Evolutionary conservation across 441 rosid species (phyloP).

Genomic region (Erysimum pusillum): DNA sequence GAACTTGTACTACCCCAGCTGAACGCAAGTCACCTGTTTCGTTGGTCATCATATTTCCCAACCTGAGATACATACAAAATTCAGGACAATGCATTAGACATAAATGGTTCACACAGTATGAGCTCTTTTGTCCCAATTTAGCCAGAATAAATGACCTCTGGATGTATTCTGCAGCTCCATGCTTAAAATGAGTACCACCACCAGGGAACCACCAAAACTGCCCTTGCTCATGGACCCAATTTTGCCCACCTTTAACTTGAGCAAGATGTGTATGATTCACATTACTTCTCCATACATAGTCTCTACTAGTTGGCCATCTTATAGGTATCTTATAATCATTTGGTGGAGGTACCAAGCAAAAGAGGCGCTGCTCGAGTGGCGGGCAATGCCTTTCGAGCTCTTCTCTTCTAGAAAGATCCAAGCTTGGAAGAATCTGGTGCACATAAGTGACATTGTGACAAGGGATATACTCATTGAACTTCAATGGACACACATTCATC

Average conservation of each 20-base stretch:
- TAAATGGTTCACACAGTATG: neutral
- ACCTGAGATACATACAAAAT: conserved; percentile 55
- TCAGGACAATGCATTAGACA: neutral
- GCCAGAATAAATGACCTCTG: conserved; percentile 59
- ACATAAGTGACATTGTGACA: conserved; percentile 56
- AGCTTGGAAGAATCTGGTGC: conserved; percentile 59
- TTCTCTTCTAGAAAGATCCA: conserved; percentile 75
- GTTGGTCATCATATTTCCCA: conserved; percentile 82
- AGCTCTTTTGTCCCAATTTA: neutral
- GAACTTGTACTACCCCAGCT: conserved; percentile 87
- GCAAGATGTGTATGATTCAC: conserved; percentile 94
- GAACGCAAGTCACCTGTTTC: conserved; percentile 85
- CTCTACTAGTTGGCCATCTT: conserved; percentile 92
- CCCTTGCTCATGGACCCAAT: conserved; percentile 87
- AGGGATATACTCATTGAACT: conserved; percentile 69
- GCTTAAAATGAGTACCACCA: conserved; percentile 98
- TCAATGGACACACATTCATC: conserved; percentile 65
- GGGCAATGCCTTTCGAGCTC: conserved; percentile 94
- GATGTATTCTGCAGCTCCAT: conserved; percentile 93
- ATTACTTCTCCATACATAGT: conserved; percentile 92
- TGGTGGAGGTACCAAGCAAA: conserved; percentile 94
- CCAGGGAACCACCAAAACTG: conserved; percentile 97
- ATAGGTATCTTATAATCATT: conserved; percentile 84
- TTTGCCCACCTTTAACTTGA: conserved; percentile 92
- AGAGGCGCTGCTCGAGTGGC: conserved; percentile 74